These are phyloP conservation scores for Microcos paniculata DNA, from an alignment of 345 rosid species.

Conservation along the genomic window DNA sequence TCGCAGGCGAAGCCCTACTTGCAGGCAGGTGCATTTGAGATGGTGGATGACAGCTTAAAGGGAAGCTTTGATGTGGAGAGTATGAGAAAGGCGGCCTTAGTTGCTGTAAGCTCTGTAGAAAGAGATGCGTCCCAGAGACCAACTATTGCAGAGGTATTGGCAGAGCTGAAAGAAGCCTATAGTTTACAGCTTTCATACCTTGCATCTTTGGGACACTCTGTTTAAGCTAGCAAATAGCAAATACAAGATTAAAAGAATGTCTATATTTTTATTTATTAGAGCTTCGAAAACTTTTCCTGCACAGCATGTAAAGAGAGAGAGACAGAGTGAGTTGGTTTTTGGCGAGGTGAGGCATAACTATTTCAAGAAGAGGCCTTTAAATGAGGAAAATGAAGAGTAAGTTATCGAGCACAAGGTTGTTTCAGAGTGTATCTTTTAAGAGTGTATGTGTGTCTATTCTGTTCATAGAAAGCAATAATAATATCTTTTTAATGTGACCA, in stretches of 20 bases:
- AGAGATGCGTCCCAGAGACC: conserved; percentile 82
- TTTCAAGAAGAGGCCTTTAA: background rate
- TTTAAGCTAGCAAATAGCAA: conserved; percentile 23
- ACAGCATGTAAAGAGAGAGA: background rate
- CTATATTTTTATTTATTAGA: background rate
- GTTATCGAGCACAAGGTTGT: background rate
- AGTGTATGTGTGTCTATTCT: background rate
- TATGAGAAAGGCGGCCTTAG: conserved; percentile 61
- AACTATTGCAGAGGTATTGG: conserved; percentile 53
- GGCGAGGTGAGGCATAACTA: background rate
- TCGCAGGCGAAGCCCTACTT: conserved; percentile 86
- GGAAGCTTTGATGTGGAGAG: conserved; percentile 67
- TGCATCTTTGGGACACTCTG: conserved; percentile 55
- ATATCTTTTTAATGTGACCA: background rate
- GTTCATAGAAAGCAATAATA: conserved; percentile 1
- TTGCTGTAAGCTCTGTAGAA: conserved; percentile 67
- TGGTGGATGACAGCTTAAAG: conserved; percentile 66
- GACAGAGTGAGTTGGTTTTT: conserved; percentile 1
- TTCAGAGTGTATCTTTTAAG: background rate
- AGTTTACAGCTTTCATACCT: conserved; percentile 73
- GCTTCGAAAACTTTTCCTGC: background rate
- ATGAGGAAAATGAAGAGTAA: background rate
- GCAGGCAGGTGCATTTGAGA: conserved; percentile 86
- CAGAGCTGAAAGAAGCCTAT: conserved; percentile 78
- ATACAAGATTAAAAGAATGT: background rate